Base-by-base conservation (phyloP, 2,329 filamentous ascomycete genomes). In the Davidsoniella australis region DNA sequence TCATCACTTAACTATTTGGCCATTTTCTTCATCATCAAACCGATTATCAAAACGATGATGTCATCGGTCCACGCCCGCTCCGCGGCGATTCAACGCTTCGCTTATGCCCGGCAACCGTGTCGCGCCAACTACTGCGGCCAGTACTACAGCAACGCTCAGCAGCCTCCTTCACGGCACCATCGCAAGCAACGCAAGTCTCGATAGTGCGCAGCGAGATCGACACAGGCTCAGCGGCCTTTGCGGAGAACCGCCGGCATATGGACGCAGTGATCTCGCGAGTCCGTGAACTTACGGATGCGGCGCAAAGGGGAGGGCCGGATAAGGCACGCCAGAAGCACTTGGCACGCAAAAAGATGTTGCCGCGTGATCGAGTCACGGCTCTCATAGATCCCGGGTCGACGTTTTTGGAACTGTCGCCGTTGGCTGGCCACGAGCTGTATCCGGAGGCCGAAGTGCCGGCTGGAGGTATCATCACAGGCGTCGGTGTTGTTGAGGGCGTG, bases 351-450 rank as follows among this genome's bases (percentile, higher is more conserved):
- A 96, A 96, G 72, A 94, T 96, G 87, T 73, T 98, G 50, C 86
- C 88, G 2, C 71, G 91, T 55, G 89, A 96, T 63, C 80, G 89
- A 33, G 77, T 98, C 48, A 83, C 86, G 0, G 83, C 86, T 4
- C 68, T 98, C 55, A 75, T 95, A 54, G 89, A 98, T 60, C 82
- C 85, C 0, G 88, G 88, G 4, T 89, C 85, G 2, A 82, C 83
- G 0, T 96, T 98, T 61, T 66, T 98, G 54, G 89, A 98, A 66
- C 71, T 98, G n/a, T 93, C 85, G 16, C 78, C 87, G n/a, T 70
- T 96, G 58, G 89, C 89, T 0, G 89, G 85, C 14, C 75, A 94
- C 60, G 80, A 84, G 52, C 70, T 95, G 47, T 96, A 96, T 60
- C 76, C 80, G 0, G 85, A 82, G 50, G 87, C 89, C 51, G 85